Base-by-base conservation (phyloP, 2,329 filamentous ascomycete genomes). In the Amauroascus niger region DNA sequence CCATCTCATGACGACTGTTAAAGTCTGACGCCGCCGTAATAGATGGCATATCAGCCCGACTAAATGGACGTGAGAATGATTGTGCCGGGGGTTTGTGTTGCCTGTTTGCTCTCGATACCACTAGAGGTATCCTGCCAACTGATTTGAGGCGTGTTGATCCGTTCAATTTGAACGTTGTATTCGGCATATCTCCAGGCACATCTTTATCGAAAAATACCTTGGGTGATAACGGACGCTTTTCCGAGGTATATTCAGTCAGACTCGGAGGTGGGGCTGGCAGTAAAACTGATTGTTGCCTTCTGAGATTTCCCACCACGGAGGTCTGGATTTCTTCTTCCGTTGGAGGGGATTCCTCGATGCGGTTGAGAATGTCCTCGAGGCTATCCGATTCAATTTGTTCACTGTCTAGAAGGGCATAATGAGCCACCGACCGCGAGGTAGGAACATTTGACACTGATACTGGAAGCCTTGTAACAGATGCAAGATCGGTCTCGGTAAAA, bases 41-140 rank as follows among this genome's bases (percentile, higher is more conserved):
- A 5, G 74, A 72, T 46, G 76, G 73, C 3, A 70, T 68, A 14
- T 74, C 70, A 3, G 64, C 71, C 16, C 62, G 60, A 60, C 81
- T 76, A 65, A 95, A 95, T 0, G 90, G 88, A 7, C 88, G 77
- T 2, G 90, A 95, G 66, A 95, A 95, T 30, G 88, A 95, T 64
- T 82, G 84, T 1, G 86, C 80, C 0, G 87, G 84, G 1, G 81
- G 79, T 46, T 80, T 80, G 57, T 85, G 79, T 33, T 82, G 75
- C 51, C 83, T 79, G 45, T 78, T 77, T 46, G 75, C 72, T 49
- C 79, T 82, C 44, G 81, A 87, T 28, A 91, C 76, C 3, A 95
- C 88, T 62, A 82, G 83, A 7, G 90, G 90, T 49, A 95, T 95
- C 14, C 90, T 81, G 7, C 89, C 90, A 45, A 95, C 83, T 60